phyloP scores from a whole-genome alignment of 495 filamentous ascomycete species.

The Neurospora hispaniola region DNA sequence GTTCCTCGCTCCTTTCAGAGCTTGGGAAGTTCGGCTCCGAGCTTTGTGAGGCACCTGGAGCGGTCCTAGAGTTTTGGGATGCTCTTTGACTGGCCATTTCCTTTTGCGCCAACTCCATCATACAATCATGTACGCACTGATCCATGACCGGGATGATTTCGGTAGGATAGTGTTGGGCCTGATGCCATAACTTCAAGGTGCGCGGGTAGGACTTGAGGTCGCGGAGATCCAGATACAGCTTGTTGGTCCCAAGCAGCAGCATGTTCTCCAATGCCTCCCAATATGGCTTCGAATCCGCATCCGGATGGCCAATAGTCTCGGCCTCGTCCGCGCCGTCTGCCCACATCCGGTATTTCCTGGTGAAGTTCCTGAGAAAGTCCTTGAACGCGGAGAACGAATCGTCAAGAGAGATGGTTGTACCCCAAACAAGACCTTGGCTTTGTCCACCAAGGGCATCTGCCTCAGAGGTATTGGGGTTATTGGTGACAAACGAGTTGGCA shows the following conservation, averaged over 20 bases:
- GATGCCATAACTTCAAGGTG: constrained; percentile 89
- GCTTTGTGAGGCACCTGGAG: constrained; percentile 36
- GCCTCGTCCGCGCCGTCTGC: constrained; percentile 69
- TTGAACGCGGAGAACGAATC: constrained; percentile 81
- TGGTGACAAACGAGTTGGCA: constrained; percentile 74
- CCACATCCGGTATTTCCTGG: constrained; percentile 88
- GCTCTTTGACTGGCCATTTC: constrained; percentile 62
- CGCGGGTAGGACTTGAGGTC: constrained; percentile 91
- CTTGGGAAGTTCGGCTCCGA: constrained; percentile 66
- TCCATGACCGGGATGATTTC: constrained; percentile 98
- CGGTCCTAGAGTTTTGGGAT: background rate
- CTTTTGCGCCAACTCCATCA: constrained; percentile 78
- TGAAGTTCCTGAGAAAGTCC: constrained; percentile 83
- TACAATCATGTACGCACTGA: constrained; percentile 80
- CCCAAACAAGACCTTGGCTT: constrained; percentile 83
- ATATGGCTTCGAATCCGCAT: constrained; percentile 64
- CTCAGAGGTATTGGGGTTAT: constrained; percentile 83
- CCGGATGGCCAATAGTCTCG: constrained; percentile 52
- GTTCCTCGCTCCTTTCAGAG: constrained; percentile 53
- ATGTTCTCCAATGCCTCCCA: constrained; percentile 81
- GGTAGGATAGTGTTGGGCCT: constrained; percentile 81
- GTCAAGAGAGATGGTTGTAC: constrained; percentile 87
- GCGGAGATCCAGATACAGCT: constrained; percentile 76
- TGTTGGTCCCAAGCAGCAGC: constrained; percentile 69
- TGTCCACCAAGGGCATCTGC: constrained; percentile 75